These are phyloP conservation scores for Pseudonitzschia pungens DNA, from an alignment of 108 stramenopile species.

Conservation along the genomic window DNA sequence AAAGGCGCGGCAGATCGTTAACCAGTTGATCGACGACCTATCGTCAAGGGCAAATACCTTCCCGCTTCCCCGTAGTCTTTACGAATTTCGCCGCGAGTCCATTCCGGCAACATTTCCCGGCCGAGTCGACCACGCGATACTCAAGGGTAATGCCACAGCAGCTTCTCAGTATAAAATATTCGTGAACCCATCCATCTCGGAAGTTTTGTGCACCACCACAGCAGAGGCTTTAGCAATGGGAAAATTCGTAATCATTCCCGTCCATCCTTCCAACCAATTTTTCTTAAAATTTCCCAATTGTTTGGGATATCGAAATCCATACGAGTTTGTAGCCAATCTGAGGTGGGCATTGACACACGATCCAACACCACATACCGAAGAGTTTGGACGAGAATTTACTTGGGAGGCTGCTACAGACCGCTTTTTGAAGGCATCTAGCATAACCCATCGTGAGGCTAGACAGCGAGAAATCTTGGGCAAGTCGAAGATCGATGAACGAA, in stretches of 20 bases:
- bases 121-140: slow-evolving; percentile 69
- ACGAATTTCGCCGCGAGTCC: slow-evolving; percentile 59
- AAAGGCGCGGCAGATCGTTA: slow-evolving; percentile 11
- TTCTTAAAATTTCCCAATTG: slow-evolving; percentile 79
- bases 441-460: slow-evolving; percentile 62
- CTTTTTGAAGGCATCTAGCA: slow-evolving; percentile 61
- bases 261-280: slow-evolving; percentile 74
- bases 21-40: slow-evolving; percentile 19
- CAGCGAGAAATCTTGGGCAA: slow-evolving; percentile 50
- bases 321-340: slow-evolving; percentile 75
- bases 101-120: slow-evolving; percentile 76
- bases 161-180: slow-evolving; percentile 63
- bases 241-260: slow-evolving; percentile 77
- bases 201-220: slow-evolving; percentile 85
- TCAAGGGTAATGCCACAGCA: slow-evolving; percentile 26
- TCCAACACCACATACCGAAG: slow-evolving; percentile 65
- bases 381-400: slow-evolving; percentile 59
- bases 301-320: slow-evolving; percentile 65
- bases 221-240: slow-evolving; percentile 80
- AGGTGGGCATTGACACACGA: slow-evolving; percentile 80
- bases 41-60: slow-evolving; percentile 18
- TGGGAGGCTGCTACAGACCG: slow-evolving; percentile 87
- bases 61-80: slow-evolving; percentile 48
- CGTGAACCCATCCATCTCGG: slow-evolving; percentile 82
- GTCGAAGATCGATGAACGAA: slow-evolving; percentile 70